Evolutionary conservation across 1,139 yeast genomes (phyloP).

Genomic region (Yamadazyma atmosphaerica): DNA sequence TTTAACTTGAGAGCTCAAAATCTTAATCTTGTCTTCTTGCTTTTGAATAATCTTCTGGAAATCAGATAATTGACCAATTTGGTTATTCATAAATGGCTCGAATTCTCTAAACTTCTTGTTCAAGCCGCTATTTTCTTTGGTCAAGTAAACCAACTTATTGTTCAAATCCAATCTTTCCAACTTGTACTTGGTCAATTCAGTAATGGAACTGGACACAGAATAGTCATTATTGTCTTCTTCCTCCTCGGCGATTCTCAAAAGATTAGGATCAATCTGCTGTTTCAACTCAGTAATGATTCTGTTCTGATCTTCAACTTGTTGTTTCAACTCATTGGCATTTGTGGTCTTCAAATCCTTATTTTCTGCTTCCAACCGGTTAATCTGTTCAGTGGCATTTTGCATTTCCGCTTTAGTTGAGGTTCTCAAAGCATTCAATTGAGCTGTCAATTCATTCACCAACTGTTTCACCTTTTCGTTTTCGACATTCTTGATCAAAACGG

Average conservation of each 20-base stretch:
- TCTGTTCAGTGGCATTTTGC: conserved; percentile 53
- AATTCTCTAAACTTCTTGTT: conserved; percentile 43
- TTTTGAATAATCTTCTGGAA: conserved; percentile 55
- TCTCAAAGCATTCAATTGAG: conserved; percentile 48
- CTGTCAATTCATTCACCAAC: conserved; percentile 43
- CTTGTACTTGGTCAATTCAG: conserved; percentile 40
- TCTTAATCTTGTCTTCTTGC: conserved; percentile 50
- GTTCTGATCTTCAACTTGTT: conserved; percentile 35
- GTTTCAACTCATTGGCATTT: conserved; percentile 20
- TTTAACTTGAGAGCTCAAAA: conserved; percentile 41
- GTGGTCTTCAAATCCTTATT: conserved; percentile 28
- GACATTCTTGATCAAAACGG: conserved; percentile 9
- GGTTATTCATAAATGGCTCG: conserved; percentile 57
- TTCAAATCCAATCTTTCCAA: conserved; percentile 45
- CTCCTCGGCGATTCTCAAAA: conserved; percentile 26
- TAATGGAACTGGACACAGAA: conserved; percentile 21
- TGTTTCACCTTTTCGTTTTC: conserved; percentile 33
- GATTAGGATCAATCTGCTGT: conserved; percentile 32
- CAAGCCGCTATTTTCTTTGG: conserved; percentile 46
- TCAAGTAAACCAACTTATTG: conserved; percentile 46
- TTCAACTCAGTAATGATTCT: conserved; percentile 36
- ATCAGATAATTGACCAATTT: conserved; percentile 52
- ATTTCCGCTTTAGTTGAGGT: conserved; percentile 51
- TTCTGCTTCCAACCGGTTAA: conserved; percentile 47
- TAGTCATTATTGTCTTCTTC: conserved; percentile 19